Percentiles rank a stretch among this genome's conserved stretches.
Evolutionary conservation across 2,329 filamentous ascomycete species (phyloP).

Genomic region (Fusarium dlaminii): DNA sequence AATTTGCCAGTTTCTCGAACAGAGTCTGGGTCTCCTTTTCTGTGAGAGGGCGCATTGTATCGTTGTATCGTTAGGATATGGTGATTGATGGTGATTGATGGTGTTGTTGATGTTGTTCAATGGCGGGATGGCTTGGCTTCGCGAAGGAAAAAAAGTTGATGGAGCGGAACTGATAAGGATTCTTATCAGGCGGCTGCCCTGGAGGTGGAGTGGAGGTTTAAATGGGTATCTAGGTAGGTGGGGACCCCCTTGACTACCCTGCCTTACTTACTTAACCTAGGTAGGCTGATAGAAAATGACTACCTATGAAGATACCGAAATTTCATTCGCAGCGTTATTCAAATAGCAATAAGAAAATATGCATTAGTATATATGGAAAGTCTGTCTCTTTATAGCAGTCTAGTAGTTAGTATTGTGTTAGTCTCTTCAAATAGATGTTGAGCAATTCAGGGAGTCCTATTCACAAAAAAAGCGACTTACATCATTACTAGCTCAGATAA

Average conservation of each 20-base stretch:
- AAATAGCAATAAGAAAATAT: not conserved
- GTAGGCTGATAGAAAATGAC: not conserved
- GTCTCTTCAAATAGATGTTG: not conserved
- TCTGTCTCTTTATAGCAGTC: not conserved
- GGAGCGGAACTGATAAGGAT: slow-evolving; percentile 33
- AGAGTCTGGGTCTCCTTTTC: slow-evolving; percentile 82
- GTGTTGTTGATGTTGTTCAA: slow-evolving; percentile 14
- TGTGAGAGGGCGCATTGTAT: slow-evolving; percentile 81
- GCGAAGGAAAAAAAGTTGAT: slow-evolving; percentile 37
- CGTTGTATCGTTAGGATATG: slow-evolving; percentile 52
- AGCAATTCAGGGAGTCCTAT: not conserved
- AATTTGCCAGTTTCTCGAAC: slow-evolving; percentile 93
- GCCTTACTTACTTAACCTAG: no score
- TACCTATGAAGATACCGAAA: not conserved
- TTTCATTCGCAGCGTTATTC: not conserved
- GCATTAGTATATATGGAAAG: not conserved
- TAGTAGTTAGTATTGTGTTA: not conserved
- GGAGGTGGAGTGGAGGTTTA: not conserved
- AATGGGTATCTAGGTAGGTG: slow-evolving; percentile 1
- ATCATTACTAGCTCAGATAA: not conserved
- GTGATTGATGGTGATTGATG: slow-evolving; percentile 16
- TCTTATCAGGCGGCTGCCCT: slow-evolving; percentile 28
- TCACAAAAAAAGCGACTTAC: not conserved
- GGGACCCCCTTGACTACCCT: not conserved
- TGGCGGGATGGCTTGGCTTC: not conserved